Evolutionary conservation across 345 rosid species (phyloP).

Genomic region (Dipteronia dyeriana): DNA sequence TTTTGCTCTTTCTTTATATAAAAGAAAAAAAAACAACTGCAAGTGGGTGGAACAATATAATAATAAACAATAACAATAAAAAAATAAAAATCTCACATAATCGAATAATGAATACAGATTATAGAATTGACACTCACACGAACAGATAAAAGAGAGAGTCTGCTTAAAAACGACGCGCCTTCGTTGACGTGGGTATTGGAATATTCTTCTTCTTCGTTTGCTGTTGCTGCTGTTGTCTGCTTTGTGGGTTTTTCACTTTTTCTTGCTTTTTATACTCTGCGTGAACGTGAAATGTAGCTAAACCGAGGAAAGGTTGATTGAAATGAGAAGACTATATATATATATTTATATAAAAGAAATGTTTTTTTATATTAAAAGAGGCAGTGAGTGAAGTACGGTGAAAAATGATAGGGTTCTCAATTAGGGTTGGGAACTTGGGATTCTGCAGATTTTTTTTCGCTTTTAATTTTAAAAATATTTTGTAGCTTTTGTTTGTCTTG

Average conservation of each 20-base stretch:
- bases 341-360: neutral
- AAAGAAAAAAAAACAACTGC: neutral
- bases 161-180: neutral
- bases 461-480: neutral
- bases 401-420: conserved; percentile 25
- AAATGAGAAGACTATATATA: neutral
- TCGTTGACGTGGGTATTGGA: neutral
- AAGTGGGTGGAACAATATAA: conserved; percentile 4
- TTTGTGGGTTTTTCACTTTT: neutral
- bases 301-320: neutral
- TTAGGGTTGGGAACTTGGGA: conserved; percentile 24
- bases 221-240: neutral
- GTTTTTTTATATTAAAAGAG: neutral
- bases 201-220: too few species aligned
- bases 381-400: neutral
- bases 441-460: neutral
- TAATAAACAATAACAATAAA: neutral
- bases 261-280: neutral
- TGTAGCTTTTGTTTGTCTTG: neutral
- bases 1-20: neutral
- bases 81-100: neutral
- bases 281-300: neutral
- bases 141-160: neutral
- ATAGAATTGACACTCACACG: neutral
- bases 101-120: neutral